A percentile compares a stretch with the other conserved stretches of the same genome.
Conservation (phyloP, 345 rosid genomes). For the Corymbia maculata region DNA sequence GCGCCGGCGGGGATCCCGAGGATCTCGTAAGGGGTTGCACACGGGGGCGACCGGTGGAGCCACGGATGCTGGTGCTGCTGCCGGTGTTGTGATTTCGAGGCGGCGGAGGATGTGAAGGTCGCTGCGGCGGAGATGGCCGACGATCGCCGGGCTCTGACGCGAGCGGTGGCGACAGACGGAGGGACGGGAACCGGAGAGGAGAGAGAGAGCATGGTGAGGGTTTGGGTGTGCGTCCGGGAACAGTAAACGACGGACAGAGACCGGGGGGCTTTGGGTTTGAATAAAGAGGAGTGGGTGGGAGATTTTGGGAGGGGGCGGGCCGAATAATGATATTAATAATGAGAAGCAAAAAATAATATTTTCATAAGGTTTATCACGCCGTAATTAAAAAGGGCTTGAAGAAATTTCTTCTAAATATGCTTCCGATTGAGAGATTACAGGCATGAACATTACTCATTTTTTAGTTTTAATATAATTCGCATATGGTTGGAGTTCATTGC, state of each 20-base stretch:
- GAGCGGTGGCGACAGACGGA: background rate
- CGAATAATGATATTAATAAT: background rate
- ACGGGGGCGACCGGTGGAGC: background rate
- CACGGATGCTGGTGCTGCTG: background rate
- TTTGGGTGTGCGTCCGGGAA: background rate
- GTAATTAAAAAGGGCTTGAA: background rate
- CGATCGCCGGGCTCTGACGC: background rate
- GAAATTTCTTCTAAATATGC: too few species aligned
- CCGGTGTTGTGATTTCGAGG: background rate
- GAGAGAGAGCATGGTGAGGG: background rate
- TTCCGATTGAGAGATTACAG: background rate
- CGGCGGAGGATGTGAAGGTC: background rate
- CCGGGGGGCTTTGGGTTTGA: background rate
- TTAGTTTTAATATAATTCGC: background rate
- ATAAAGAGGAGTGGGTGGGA: background rate
- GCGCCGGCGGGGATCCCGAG: slow-evolving; percentile 51
- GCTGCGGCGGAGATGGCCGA: background rate
- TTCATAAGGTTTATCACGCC: background rate
- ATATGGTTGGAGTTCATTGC: background rate
- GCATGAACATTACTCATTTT: accelerated
- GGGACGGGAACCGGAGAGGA: background rate
- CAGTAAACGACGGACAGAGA: background rate
- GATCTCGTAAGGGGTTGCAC: slow-evolving; percentile 35
- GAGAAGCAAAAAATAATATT: background rate
- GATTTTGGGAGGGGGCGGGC: background rate